Evolutionary conservation across 306 rosid species (phyloP), one percentile per base, ranked within the genome.

Genomic region (Lathyrus tuberosus): DNA sequence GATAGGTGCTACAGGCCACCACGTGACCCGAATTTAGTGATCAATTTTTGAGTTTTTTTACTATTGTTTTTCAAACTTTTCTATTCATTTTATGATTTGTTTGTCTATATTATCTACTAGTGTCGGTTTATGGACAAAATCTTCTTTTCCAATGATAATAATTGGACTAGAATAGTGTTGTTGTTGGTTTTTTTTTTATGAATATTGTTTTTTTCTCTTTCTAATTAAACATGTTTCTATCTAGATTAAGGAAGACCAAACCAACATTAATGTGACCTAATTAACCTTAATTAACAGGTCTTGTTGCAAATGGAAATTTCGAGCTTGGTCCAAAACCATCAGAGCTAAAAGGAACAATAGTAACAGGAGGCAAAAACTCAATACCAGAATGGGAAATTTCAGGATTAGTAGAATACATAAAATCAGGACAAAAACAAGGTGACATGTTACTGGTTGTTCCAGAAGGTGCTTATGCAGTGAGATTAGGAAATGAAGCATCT

Each of bases 381-480:
- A 79, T 94, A 13, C 99, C 99, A 14, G 76, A 75, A 30, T 94
- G 99, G 99, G 92, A 88, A 62, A 84, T 83, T 1, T 81, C 97
- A 0, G 99, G 99, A 0, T 83, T 85, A 14, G 96, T 94, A 0
- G 99, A 94, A 79, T 94, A 94, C 89, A 87, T 94, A 48, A 89
- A 91, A 66, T 87, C 99, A 0, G 99, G 99, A 3, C 95, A 91
- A 28, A 94, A 86, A 74, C 99, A 94, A n/a, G 99, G 99, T 4
- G 99, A 94, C 85, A 94, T 94, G 99, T 62, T 94, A 48, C 87
- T 94, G 16, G 95, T 94, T 37, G 99, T 94, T 15, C 99, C 99
- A 0, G 96, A 91, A 64, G 99, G 99, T 0, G 96, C 92, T 1
- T 91, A 73, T 66, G 99, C 99, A 0, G 96, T 94, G 31, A 75